These are phyloP conservation scores for Gastrodia elata DNA, from an alignment of 106 monocot species.

Conservation along the genomic window DNA sequence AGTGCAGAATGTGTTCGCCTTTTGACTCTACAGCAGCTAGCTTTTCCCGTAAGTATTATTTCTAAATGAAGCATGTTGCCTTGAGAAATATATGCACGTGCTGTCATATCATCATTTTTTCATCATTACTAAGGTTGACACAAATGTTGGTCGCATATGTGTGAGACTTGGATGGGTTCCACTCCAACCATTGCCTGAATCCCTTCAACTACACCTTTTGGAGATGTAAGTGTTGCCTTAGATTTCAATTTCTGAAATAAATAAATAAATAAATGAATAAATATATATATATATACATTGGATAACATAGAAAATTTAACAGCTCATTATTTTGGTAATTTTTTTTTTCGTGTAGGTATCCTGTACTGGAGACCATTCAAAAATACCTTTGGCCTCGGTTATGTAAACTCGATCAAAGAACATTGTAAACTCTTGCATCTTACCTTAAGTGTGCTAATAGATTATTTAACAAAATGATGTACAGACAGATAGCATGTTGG, in stretches of 20 bases:
- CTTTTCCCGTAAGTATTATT: conserved; percentile 68
- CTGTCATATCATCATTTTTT: neutral
- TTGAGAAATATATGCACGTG: neutral
- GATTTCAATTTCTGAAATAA: neutral
- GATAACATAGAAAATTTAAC: neutral
- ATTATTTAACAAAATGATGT: neutral
- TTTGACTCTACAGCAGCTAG: conserved; percentile 85
- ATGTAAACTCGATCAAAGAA: conserved; percentile 53
- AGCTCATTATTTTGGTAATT: neutral
- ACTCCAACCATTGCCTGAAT: conserved; percentile 86
- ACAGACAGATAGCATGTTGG: neutral
- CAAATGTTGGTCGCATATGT: conserved; percentile 91
- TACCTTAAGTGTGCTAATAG: neutral
- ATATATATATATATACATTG: neutral
- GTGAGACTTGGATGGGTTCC: conserved; percentile 98
- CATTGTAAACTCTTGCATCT: conserved; percentile 31
- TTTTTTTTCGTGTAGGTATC: conserved; percentile 53
- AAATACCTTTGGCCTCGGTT: conserved; percentile 68
- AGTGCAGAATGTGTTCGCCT: conserved; percentile 97
- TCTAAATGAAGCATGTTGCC: neutral
- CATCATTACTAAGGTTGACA: conserved; percentile 57
- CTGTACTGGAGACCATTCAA: conserved; percentile 79
- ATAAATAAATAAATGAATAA: neutral
- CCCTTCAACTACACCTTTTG: conserved; percentile 83
- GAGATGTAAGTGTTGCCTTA: conserved; percentile 51